Base-by-base conservation (phyloP, 2,329 filamentous ascomycete species). In the Ascocoryne sarcoides region DNA sequence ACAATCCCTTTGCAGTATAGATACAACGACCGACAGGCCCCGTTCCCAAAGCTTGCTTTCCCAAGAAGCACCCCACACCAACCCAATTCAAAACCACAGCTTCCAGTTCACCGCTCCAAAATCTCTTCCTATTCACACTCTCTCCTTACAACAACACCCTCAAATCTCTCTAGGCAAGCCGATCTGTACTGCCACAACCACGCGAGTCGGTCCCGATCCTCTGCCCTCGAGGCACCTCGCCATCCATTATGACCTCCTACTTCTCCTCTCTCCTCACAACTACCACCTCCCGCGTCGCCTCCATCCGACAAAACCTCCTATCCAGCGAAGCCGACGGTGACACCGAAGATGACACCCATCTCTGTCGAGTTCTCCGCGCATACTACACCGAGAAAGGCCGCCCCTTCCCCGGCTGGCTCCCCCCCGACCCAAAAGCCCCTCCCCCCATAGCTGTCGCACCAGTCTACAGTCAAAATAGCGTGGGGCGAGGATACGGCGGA, bases 301-400 rank as follows among this genome's bases (percentile, higher is more conserved):
- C 58, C 5, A 73, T 76, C 52, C 71, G 80, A 39, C 75, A 76
- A 55, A 81, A 81, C 46, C 78, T 86, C 46, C 77, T 89, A 48
- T 76, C 84, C 40, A 68, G 70, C 59, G 79, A 83, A 50, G 68
- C 71, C 52, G 79, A 82, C 62, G 80, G 81, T 63, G 79, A 84
- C 58, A 82, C 78, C 47, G 75, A 93, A 64, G 89, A 96, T 66
- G 87, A 94, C 66, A 93, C 88, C 2, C 88, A 96, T 67, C 84
- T 96, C 57, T 93, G 86, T 65, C 85, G 92, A 55, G 88, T 94
- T 26, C 77, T 98, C 18, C 84, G 92, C 55, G 82, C 79, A 54
- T 95, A 96, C 72, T 96, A 98, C 70, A 76, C 71, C 37, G 89
- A 96, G 62, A 92, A 93, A 59, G 84, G 82, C 52, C 79, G 81